A percentile compares a stretch with the other conserved stretches of the same genome.
Evolutionary conservation across 148 eudicot species (phyloP).

Genomic region (Rhododendron ovatum): DNA sequence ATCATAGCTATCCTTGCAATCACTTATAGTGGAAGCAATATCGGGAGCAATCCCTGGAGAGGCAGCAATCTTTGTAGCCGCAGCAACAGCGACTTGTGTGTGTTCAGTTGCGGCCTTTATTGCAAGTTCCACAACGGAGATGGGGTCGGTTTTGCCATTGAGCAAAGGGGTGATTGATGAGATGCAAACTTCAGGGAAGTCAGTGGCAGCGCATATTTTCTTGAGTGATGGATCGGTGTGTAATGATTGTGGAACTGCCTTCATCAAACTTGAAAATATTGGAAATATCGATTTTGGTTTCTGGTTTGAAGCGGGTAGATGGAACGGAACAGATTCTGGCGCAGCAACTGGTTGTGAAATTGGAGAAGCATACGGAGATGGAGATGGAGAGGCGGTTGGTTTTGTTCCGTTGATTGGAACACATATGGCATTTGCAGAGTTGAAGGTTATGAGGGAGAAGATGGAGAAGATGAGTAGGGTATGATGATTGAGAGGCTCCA

Average conservation of each 20-base stretch:
- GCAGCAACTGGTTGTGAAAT: not conserved
- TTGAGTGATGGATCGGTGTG: not conserved
- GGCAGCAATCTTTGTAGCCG: not conserved
- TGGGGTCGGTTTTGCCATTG: not conserved
- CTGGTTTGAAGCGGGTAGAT: not conserved
- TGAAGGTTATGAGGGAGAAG: not conserved
- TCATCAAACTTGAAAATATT: not conserved
- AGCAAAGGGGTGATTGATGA: not conserved
- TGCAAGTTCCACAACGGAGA: not conserved
- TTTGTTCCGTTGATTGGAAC: not conserved
- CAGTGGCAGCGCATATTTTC: not conserved
- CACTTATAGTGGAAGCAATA: not conserved
- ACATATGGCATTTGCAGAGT: not conserved
- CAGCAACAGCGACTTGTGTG: not conserved
- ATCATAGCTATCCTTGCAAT: conserved; percentile 23
- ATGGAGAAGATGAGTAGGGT: not conserved
- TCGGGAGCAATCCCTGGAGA: not conserved
- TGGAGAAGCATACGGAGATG: not conserved
- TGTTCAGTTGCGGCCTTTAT: not conserved
- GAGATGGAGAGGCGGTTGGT: not conserved
- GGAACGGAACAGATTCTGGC: not conserved
- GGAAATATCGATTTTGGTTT: not conserved
- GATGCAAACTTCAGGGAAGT: not conserved
- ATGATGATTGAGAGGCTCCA: not conserved
- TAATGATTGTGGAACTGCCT: not conserved